These are phyloP conservation scores for Prinsepia uniflora DNA, from an alignment of 306 rosid species.

Conservation along the genomic window DNA sequence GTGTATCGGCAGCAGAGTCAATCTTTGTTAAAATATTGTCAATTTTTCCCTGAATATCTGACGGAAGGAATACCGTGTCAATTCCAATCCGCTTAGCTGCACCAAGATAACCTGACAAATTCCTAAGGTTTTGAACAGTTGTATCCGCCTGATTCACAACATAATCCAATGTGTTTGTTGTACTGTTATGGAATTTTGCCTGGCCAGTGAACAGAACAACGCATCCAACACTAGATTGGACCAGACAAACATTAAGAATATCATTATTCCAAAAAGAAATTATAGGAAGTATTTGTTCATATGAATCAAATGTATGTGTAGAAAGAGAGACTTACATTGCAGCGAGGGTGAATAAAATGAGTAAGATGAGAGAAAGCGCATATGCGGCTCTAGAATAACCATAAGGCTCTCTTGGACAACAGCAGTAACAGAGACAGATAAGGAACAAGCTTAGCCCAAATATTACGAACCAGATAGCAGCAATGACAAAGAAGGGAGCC, in stretches of 20 bases:
- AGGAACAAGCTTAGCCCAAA: constrained; percentile 48
- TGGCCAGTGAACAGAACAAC: constrained; percentile 70
- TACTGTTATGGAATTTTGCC: constrained; percentile 67
- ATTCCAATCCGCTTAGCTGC: constrained; percentile 82
- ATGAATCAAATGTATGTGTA: not conserved
- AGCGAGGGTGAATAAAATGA: constrained; percentile 57
- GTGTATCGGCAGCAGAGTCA: constrained; percentile 52
- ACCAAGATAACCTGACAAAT: constrained; percentile 67
- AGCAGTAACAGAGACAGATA: constrained; percentile 51
- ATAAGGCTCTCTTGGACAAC: constrained; percentile 50
- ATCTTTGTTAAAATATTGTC: constrained; percentile 58
- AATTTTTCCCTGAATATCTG: constrained; percentile 57
- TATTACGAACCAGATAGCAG: constrained; percentile 61
- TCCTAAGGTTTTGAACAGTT: constrained; percentile 53
- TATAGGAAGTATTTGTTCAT: not conserved
- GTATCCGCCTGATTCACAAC: constrained; percentile 61
- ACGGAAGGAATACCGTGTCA: constrained; percentile 67
- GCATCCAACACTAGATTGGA: constrained; percentile 59
- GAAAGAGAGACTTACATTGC: constrained; percentile 51
- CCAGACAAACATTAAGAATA: constrained; percentile 11
- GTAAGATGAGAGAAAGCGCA: constrained; percentile 54
- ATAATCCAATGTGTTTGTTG: constrained; percentile 51
- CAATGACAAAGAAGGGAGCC: constrained; percentile 53
- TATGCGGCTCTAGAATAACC: constrained; percentile 57
- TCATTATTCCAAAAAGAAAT: not conserved